These are phyloP conservation scores for Pneumocystis sp. DNA, from an alignment of 1,139 yeast species.

Conservation along the genomic window DNA sequence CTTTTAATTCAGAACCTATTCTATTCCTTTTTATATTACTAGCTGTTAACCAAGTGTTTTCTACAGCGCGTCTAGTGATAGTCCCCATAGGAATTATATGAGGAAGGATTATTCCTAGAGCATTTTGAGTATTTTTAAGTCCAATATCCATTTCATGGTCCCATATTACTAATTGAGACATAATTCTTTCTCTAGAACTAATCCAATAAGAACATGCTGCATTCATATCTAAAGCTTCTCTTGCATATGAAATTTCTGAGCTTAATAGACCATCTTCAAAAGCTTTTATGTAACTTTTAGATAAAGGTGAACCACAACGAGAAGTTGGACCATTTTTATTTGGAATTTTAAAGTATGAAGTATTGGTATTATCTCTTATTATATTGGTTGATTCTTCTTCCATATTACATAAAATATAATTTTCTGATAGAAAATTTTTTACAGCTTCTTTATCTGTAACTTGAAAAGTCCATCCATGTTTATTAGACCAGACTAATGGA, in stretches of 20 bases:
- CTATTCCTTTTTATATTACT: conserved; percentile 76
- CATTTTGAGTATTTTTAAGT: conserved; percentile 21
- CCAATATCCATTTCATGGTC: conserved; percentile 23
- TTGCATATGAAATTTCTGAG: conserved; percentile 60
- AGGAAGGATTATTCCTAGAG: conserved; percentile 67
- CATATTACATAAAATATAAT: conserved; percentile 34
- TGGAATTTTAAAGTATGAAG: conserved; percentile 52
- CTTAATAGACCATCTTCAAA: conserved; percentile 63
- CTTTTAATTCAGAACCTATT: conserved; percentile 85
- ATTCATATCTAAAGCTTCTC: conserved; percentile 60
- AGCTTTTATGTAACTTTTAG: conserved; percentile 55
- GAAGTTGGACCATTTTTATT: conserved; percentile 73
- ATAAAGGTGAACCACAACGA: conserved; percentile 64
- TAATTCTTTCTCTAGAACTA: conserved; percentile 71
- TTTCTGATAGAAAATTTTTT: conserved; percentile 33
- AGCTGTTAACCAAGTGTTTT: conserved; percentile 94
- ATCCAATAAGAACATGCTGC: conserved; percentile 86
- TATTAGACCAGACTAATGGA: conserved; percentile 67
- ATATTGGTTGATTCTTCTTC: conserved; percentile 22
- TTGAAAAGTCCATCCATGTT: conserved; percentile 79
- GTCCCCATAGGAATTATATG: conserved; percentile 88
- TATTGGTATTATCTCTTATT: conserved; percentile 18
- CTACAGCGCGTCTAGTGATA: conserved; percentile 89
- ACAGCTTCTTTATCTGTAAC: conserved; percentile 30
- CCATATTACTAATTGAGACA: conserved; percentile 71